Base-by-base conservation (phyloP, 2,329 filamentous ascomycete genomes). In the Diaporthe amygdali region DNA sequence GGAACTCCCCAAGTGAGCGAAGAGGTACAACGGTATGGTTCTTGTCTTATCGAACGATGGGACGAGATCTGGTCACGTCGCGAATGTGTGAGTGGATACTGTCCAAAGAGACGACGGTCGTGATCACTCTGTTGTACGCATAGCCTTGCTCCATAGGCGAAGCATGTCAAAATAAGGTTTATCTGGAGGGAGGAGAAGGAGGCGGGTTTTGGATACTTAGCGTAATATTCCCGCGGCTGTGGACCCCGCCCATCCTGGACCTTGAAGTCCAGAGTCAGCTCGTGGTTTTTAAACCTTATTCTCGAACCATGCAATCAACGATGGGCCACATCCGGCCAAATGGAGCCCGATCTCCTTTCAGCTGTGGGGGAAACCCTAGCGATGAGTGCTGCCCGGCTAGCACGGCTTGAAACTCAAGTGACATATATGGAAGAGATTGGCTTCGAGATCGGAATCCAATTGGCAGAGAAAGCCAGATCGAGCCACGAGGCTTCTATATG, bases 141-240 rank as follows among this genome's bases (percentile, higher is more conserved):
- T 52, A 52, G 25, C n/a, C 25, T 34, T 9, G 56, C 5, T n/a
- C 41, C 10, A n/a, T 14, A 67, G 64, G 49, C 34, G 30, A 32
- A 46, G 66, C 52, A 46, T 44, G 39, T 55, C 17, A 25, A 37
- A 55, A 37, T 56, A 68, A 68, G 51, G 66, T 68, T 68, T 47
- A 14, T 68, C 20, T 12, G 8, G 27, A 41, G 37, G 49, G 27
- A 22, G 51, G 41, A 37, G 52, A 5, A 30, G 12, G 14, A 51
- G 27, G 49, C 25, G n/a, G 30, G 66, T 20, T 34, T 17, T 14
- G 41, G 12, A 47, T 55, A 14, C 37, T 30, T n/a, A 27, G 46
- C 44, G 51, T 34, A 37, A 27, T 5, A 56, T 14, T 56, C 5
- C 59, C 41, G 41, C n/a, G 10, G 27, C 20, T 47, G 59, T 63